These are phyloP conservation scores for Coniochaeta sp. DNA, from an alignment of 2,329 filamentous ascomycete genomes.

Conservation along the genomic window DNA sequence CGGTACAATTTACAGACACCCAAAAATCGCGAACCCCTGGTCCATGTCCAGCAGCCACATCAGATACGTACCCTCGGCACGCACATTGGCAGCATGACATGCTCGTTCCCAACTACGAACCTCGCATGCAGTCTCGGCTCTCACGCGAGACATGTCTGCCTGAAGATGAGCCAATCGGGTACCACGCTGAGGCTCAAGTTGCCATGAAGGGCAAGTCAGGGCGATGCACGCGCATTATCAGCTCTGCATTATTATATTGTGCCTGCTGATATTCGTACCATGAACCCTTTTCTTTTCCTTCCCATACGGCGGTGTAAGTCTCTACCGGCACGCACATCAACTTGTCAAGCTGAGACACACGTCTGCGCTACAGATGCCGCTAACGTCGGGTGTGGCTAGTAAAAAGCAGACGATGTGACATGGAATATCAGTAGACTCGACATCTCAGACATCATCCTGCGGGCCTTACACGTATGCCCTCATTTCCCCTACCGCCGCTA, in stretches of 20 bases:
- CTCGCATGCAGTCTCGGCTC: not conserved
- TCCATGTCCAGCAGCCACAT: not conserved
- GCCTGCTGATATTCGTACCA: too few species aligned
- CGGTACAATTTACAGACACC: not conserved
- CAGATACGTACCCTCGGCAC: not conserved
- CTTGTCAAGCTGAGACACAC: not conserved
- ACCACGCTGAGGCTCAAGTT: not conserved
- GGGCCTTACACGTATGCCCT: not conserved
- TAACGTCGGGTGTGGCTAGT: not conserved
- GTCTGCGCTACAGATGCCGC: not conserved
- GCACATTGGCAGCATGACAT: not conserved
- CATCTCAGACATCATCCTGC: not conserved
- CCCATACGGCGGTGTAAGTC: too few species aligned
- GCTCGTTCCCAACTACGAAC: not conserved
- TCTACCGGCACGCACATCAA: not conserved
- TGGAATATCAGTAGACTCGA: not conserved
- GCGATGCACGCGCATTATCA: too few species aligned
- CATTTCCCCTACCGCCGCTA: too few species aligned
- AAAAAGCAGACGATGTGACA: not conserved
- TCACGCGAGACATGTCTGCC: not conserved
- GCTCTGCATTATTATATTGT: too few species aligned
- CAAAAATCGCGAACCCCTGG: not conserved
- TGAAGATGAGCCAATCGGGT: not conserved
- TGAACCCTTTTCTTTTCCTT: too few species aligned
- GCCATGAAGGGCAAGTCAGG: not conserved